Evolutionary conservation across 495 filamentous ascomycete species (phyloP), one percentile per base, ranked within the genome.

Genomic region (Podospora appendiculata): DNA sequence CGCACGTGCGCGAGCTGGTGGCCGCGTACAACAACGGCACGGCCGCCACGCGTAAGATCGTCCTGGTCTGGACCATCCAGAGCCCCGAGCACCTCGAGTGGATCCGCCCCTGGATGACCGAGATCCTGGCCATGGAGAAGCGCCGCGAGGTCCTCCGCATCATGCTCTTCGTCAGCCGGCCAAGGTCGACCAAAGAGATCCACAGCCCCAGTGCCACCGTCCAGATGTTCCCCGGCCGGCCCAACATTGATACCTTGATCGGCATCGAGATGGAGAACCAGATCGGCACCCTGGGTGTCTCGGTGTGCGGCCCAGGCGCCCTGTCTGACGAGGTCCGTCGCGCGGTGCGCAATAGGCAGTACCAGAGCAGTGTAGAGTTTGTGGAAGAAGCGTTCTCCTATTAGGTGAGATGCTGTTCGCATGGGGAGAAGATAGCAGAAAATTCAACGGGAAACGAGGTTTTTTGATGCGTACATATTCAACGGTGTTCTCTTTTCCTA

Each of bases 81-180:
- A 87, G 77, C 40, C 87, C 86, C 19, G 92, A 96, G 50, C 86
- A 90, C 56, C 79, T 98, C 25, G 83, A 90, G 62, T 98, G 93
- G 93, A 88, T 96, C 41, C 80, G 88, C 7, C 81, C 85, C 8
- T 98, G 88, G 88, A 98, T 98, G 93, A 92, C 95, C 54, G 77
- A 88, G 62, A 92, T 97, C 54, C 78, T 98, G 36, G 80, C 80
- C 3, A 87, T 96, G 75, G 87, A 90, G 8, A 79, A 77, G 44
- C 83, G 93, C 0, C 80, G 90, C 25, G 88, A 96, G 25, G 79
- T 91, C 3, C 80, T 98, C 40, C 79, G 81, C 41, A 84, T 97
- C 51, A 81, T 90, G 73, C 74, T 97, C 5, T 98, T 95, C 63
- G 86, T 98, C 50, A 93, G 88, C 52, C 84, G 89, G 54, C 92